Percentiles rank a stretch among this genome's conserved stretches.
Conservation (phyloP, 1,284 basidiomycete genomes). For the Tylopilus sp. region DNA sequence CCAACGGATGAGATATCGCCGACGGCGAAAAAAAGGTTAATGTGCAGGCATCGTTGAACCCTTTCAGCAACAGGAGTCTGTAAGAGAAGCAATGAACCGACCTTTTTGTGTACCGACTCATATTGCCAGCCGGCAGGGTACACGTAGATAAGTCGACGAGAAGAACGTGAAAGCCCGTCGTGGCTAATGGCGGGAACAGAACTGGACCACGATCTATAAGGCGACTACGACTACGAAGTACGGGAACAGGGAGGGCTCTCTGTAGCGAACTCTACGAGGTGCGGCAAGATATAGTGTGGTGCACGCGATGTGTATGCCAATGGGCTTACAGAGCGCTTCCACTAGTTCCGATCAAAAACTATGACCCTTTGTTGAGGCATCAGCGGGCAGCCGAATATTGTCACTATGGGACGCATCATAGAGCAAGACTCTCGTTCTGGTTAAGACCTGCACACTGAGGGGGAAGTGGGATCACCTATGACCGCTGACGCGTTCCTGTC, state of each 20-base stretch:
- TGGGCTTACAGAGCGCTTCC: slow-evolving; percentile 56
- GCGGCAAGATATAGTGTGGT: too few relatives aligned
- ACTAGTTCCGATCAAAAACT: slow-evolving; percentile 56
- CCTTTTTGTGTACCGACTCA: slow-evolving; percentile 65
- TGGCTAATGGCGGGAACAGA: too few relatives aligned
- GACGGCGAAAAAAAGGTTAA: slow-evolving; percentile 50
- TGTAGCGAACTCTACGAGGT: too few relatives aligned
- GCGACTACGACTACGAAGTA: too few relatives aligned
- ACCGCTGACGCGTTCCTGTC: too few relatives aligned
- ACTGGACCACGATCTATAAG: too few relatives aligned
- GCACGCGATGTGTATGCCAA: too few relatives aligned
- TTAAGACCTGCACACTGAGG: slow-evolving; percentile 45
- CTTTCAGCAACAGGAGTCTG: background rate
- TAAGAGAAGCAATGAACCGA: slow-evolving; percentile 6
- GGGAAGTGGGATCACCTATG: too few relatives aligned
- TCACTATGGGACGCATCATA: slow-evolving; percentile 38
- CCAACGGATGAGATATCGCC: slow-evolving; percentile 62
- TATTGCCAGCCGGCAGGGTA: slow-evolving; percentile 60
- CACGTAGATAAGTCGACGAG: slow-evolving; percentile 50
- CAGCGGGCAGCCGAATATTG: background rate
- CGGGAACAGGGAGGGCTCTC: too few relatives aligned
- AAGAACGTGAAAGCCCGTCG: too few relatives aligned
- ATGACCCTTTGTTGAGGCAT: slow-evolving; percentile 37
- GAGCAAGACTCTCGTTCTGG: slow-evolving; percentile 49
- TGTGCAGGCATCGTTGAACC: slow-evolving; percentile 55